Evolutionary conservation across 2,329 filamentous ascomycete species (phyloP).

Genomic region (Pezicula radicicola): DNA sequence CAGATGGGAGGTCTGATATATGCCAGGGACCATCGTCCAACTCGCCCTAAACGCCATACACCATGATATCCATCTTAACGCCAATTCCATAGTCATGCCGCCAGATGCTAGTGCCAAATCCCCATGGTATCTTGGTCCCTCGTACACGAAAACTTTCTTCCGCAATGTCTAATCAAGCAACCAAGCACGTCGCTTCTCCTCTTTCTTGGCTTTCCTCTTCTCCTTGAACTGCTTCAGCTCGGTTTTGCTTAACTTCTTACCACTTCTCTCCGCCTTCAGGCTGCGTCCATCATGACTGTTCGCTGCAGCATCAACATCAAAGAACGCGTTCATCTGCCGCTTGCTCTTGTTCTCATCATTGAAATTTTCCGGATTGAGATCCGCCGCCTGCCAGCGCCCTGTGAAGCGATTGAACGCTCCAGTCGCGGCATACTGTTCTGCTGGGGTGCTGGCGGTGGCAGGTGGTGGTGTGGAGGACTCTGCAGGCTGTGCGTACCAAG

Average conservation of each 20-base stretch:
- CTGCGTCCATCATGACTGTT: conserved; percentile 88
- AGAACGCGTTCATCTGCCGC: conserved; percentile 90
- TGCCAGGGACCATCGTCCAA: no score
- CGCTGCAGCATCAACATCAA: conserved; percentile 91
- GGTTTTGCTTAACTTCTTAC: conserved; percentile 78
- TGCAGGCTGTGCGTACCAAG: conserved; percentile 78
- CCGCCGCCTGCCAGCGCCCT: conserved; percentile 71
- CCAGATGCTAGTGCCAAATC: no score
- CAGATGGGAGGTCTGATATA: no score
- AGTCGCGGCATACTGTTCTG: conserved; percentile 59
- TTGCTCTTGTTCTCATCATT: conserved; percentile 84
- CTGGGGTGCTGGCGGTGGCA: conserved; percentile 33
- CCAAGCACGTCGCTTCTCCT: conserved; percentile 93
- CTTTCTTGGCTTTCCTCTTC: conserved; percentile 84
- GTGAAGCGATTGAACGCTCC: conserved; percentile 91
- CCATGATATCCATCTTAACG: no score
- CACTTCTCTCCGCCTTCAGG: conserved; percentile 83
- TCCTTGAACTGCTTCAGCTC: conserved; percentile 91
- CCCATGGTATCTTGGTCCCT: no score
- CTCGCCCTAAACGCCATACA: no score
- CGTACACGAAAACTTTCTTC: no score
- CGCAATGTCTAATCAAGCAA: conserved; percentile 61
- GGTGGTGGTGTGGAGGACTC: conserved; percentile 33
- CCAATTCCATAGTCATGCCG: no score
- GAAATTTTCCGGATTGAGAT: conserved; percentile 70